Evolutionary conservation across 1,139 yeast species (phyloP), one percentile per base, ranked within the genome.

Genomic region (Candida gigantensis): DNA sequence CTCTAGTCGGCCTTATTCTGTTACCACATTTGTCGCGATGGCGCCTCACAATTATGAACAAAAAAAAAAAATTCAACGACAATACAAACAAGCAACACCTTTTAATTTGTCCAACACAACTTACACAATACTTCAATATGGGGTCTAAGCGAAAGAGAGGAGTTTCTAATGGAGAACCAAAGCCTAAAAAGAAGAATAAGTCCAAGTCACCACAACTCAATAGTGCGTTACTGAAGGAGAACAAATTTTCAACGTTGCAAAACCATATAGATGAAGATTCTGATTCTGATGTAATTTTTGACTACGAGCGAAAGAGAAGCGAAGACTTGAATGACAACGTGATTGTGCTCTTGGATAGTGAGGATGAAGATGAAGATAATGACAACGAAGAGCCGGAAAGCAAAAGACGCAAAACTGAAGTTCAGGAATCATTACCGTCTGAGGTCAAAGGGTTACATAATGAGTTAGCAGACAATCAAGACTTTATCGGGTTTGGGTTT

Each of bases 401-500:
- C 5, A 51, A 55, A 41, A 45, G 43, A 24, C 38, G 34, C 25
- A 41, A 40, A 23, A 11, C 13, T 49, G 18, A n/a, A n/a, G n/a
- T n/a, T n/a, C n/a, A n/a, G n/a, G n/a, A n/a, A n/a, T n/a, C n/a
- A n/a, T n/a, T n/a, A n/a, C n/a, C n/a, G n/a, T n/a, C n/a, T n/a
- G n/a, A n/a, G n/a, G n/a, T n/a, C n/a, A n/a, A 21, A 17, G 18
- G 10, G 13, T 42, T 47, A 28, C 31, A 35, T 16, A 53, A 55
- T 38, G 77, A 70, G 32, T 55, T 79, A 11, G 58, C 75, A 1
- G 65, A 66, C 23, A 78, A 79, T 46, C 72, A 63, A 26, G 85
- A 81, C 44, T 81, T 77, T 52, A 81, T 81, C 21, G 79, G 78
- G 3, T 73, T 81, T 53, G 84, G 79, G 10, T 72, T 77, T 45